These are phyloP conservation scores for Mycena indigotica DNA, from an alignment of 768 basidiomycete species.

Conservation along the genomic window DNA sequence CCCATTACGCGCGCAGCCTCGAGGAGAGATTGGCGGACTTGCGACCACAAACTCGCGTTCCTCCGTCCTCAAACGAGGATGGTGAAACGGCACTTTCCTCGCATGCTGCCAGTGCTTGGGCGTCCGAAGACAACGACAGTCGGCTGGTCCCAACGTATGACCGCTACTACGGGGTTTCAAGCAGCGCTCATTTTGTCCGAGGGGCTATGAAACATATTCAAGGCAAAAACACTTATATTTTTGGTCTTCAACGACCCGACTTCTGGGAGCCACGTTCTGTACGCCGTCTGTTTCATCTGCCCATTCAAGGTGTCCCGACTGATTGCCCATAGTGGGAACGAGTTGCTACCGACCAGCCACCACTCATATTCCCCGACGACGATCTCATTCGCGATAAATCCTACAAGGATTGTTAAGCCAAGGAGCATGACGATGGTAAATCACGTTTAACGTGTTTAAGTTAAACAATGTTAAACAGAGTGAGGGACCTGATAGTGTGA, in stretches of 20 bases:
- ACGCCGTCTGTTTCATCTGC: background rate
- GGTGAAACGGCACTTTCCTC: background rate
- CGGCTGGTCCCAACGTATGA: background rate
- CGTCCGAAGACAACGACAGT: background rate
- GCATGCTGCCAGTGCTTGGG: background rate
- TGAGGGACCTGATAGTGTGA: too few species aligned
- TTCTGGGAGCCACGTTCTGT: background rate
- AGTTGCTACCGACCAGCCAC: background rate
- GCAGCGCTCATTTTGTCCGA: background rate
- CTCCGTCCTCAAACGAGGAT: background rate
- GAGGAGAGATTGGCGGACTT: background rate
- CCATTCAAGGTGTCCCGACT: background rate
- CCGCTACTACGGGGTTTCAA: background rate
- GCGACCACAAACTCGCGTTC: background rate
- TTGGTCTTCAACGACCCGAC: background rate
- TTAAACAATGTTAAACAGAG: too few species aligned
- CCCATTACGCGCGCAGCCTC: slow-evolving; percentile 1
- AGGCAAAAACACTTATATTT: background rate
- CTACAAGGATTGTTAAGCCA: too few species aligned
- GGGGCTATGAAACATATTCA: background rate
- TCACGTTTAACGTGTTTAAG: too few species aligned
- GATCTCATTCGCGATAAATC: slow-evolving; percentile 42
- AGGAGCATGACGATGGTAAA: too few species aligned
- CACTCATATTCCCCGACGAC: slow-evolving; percentile 30
- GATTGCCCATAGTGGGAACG: background rate